These are phyloP conservation scores for Ilex paraguariensis DNA, from an alignment of 305 asterid species.

Conservation along the genomic window DNA sequence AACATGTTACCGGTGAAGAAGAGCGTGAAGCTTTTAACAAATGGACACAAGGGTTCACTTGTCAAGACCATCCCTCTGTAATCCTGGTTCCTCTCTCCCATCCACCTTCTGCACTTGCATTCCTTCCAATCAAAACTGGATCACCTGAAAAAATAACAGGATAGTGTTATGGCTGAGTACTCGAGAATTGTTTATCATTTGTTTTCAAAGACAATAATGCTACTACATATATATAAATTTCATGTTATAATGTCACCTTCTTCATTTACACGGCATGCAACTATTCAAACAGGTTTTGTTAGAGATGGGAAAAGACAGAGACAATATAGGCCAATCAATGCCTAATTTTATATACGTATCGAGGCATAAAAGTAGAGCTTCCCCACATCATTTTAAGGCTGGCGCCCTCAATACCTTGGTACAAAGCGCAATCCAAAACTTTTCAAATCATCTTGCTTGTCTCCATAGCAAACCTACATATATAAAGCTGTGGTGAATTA, in stretches of 20 bases:
- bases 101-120: too few relatives aligned
- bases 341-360: slow-evolving; percentile 69
- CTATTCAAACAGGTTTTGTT: slow-evolving; percentile 28
- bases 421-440: background rate
- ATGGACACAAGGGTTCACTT: slow-evolving; percentile 40
- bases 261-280: background rate
- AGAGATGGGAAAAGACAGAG: slow-evolving; percentile 31
- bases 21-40: slow-evolving; percentile 29
- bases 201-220: too few relatives aligned
- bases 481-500: too few relatives aligned
- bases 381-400: slow-evolving; percentile 72
- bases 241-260: too few relatives aligned
- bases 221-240: too few relatives aligned
- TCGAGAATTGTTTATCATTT: too few relatives aligned
- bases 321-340: slow-evolving; percentile 33
- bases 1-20: slow-evolving; percentile 26
- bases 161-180: too few relatives aligned
- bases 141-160: too few relatives aligned
- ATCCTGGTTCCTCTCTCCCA: slow-evolving; percentile 34
- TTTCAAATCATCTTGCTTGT: background rate
- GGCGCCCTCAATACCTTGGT: slow-evolving; percentile 89
- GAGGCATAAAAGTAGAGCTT: slow-evolving; percentile 44
- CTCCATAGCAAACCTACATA: too few relatives aligned
- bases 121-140: too few relatives aligned
- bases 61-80: slow-evolving; percentile 59